Evolutionary conservation across 805 yeast species (phyloP), one percentile per base, ranked within the genome.

Genomic region (Wickerhamia fluorescens): DNA sequence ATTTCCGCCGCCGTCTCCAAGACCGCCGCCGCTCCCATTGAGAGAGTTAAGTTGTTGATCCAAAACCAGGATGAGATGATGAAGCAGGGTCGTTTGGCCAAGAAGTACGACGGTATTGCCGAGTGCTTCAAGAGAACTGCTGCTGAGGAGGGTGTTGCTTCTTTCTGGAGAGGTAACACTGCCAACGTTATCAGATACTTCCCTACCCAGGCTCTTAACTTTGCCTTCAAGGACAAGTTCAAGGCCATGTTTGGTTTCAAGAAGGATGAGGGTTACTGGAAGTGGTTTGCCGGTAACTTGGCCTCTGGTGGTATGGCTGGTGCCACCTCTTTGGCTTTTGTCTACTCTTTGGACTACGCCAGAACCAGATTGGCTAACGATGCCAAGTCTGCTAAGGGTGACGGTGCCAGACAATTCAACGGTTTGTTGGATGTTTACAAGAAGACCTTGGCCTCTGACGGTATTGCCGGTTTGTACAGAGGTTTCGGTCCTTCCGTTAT

Each of bases 151-250:
- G 96, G 96, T 78, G 56, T 83, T 43, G 73, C 68, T 47, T 70
- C 96, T 43, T 86, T 87, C 89, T 87, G 96, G 96, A 82, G 96
- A 82, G 96, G 96, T 78, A 87, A 87, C 88, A 88, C 96, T 47
- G 96, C 96, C 57, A 87, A 87, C 71, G 96, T 87, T 63, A 80
- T 87, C 73, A 84, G 96, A 76, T 87, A 88, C 79, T 87, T 87
- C 94, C 96, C 96, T 68, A 88, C 96, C 66, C 96, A 87, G 73
- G 96, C 96, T 55, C 78, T 87, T 62, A 87, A 87, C 82, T 88
- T 87, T 58, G 96, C 96, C 57, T 88, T 87, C 89, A 88, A 87
- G 76, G 96, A 88, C 68, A 83, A 85, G 73, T 84, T 88, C 74
- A 87, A 87, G 80, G 76, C 78, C 54, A 67, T 87, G 80, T 87